phyloP scores from a whole-genome alignment of 768 basidiomycete species.

The Coprinopsis marcescibilis region DNA sequence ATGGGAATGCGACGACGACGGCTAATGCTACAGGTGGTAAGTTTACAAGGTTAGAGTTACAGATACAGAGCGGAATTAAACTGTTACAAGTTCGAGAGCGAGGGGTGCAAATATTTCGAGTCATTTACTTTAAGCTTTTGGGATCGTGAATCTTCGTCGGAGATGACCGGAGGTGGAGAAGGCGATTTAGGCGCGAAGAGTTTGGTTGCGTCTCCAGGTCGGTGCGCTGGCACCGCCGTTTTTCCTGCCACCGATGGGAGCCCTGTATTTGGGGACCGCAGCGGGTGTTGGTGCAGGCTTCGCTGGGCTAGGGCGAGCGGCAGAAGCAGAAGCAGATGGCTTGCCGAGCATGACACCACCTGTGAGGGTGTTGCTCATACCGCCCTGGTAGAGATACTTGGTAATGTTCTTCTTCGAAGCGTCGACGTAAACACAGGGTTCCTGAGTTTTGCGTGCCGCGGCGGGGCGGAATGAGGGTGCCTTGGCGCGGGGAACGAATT shows the following conservation, averaged over 20 bases:
- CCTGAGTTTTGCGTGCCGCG: conserved; percentile 6
- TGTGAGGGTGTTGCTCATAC: conserved; percentile 36
- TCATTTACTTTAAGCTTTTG: no score
- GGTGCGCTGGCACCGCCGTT: conserved; percentile 7
- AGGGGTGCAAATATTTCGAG: no score
- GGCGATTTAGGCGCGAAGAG: conserved; percentile 9
- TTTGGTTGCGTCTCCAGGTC: conserved; percentile 14
- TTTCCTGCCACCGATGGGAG: conserved; percentile 15
- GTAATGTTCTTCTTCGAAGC: conserved; percentile 22
- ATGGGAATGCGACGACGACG: no score
- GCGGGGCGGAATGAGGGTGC: neutral
- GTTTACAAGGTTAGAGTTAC: no score
- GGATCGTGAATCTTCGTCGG: neutral
- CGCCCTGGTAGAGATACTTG: conserved; percentile 37
- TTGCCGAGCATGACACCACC: conserved; percentile 45
- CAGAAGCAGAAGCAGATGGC: conserved; percentile 10
- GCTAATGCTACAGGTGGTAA: no score
- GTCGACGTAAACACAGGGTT: conserved; percentile 19
- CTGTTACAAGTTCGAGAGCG: no score
- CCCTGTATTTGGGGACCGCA: conserved; percentile 15
- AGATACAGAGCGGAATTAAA: no score
- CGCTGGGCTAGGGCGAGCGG: neutral
- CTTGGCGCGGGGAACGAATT: conserved; percentile 16
- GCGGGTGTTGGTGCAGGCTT: neutral
- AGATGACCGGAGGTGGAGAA: neutral